These are phyloP conservation scores for Saccharomyces hybrid DNA, from an alignment of 1,139 yeast species.

Conservation along the genomic window DNA sequence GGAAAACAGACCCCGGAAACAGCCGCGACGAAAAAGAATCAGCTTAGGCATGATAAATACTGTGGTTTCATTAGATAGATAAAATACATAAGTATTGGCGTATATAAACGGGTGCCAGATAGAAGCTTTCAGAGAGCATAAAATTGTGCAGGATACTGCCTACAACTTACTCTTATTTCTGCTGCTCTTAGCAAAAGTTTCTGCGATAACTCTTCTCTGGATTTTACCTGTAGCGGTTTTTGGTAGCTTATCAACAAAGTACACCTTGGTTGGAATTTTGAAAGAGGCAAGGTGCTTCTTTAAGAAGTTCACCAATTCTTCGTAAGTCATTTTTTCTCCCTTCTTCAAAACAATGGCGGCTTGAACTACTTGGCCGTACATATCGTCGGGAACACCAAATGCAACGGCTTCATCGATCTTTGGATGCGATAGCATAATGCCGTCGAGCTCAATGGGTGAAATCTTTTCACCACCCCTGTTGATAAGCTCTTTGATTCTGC, in stretches of 20 bases:
- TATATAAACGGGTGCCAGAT: background rate
- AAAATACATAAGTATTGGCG: background rate
- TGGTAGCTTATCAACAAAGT: slow-evolving; percentile 53
- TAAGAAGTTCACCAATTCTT: slow-evolving; percentile 41
- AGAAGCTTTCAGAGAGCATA: background rate
- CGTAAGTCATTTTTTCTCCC: slow-evolving; percentile 33
- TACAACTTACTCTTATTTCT: slow-evolving; percentile 32
- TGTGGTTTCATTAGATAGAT: background rate
- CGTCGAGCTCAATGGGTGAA: slow-evolving; percentile 58
- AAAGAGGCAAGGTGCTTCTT: slow-evolving; percentile 41
- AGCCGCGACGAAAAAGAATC: background rate
- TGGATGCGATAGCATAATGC: slow-evolving; percentile 47
- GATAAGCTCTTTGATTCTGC: slow-evolving; percentile 59
- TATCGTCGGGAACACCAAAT: slow-evolving; percentile 53
- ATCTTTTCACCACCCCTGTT: slow-evolving; percentile 67
- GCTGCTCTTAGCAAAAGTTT: slow-evolving; percentile 28
- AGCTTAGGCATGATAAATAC: background rate
- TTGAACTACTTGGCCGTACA: slow-evolving; percentile 59
- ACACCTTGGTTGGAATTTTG: slow-evolving; percentile 50
- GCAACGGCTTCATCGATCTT: slow-evolving; percentile 58
- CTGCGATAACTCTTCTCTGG: slow-evolving; percentile 53
- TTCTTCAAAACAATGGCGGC: slow-evolving; percentile 53
- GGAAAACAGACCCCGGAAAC: slow-evolving; percentile 1
- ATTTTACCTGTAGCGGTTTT: slow-evolving; percentile 69
- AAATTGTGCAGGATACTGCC: background rate